Conservation (phyloP, 2,329 filamentous ascomycete species). For the Aspergillus melleus region DNA sequence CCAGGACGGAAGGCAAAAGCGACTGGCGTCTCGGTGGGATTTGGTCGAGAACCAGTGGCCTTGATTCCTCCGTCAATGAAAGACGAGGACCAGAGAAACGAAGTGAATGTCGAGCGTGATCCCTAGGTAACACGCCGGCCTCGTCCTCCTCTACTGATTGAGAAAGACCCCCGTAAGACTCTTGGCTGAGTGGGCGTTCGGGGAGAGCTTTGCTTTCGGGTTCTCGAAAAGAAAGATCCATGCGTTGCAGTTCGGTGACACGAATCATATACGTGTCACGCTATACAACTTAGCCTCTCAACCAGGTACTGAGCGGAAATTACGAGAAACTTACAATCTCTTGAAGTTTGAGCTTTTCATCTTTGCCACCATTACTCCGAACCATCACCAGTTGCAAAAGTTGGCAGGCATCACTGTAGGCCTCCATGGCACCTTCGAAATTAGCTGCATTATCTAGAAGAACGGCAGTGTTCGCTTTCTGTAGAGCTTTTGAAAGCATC, state of each 20-base stretch:
- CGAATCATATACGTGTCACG: conserved; percentile 86
- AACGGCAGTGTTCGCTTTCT: conserved; percentile 94
- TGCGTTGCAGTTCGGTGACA: conserved; percentile 79
- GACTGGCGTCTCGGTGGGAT: conserved; percentile 41
- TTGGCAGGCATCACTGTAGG: conserved; percentile 87
- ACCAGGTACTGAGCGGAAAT: background rate
- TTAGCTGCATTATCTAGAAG: conserved; percentile 95
- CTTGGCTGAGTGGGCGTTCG: conserved; percentile 64
- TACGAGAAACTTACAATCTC: conserved; percentile 71
- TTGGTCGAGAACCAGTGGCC: conserved; percentile 27
- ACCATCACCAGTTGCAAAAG: conserved; percentile 85
- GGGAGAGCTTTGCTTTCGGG: conserved; percentile 74
- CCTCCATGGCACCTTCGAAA: conserved; percentile 84
- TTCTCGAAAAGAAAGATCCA: conserved; percentile 55
- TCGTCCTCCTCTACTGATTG: conserved; percentile 37
- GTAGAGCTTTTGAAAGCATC: conserved; percentile 92
- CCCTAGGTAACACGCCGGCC: conserved; percentile 45
- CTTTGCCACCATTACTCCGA: conserved; percentile 79
- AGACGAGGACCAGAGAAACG: conserved; percentile 41
- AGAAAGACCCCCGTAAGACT: conserved; percentile 46
- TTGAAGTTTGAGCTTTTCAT: conserved; percentile 79
- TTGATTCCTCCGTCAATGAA: conserved; percentile 25
- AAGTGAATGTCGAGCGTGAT: conserved; percentile 55
- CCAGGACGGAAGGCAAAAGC: conserved; percentile 35
- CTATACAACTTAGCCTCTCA: conserved; percentile 45